Percentiles rank a stretch among this genome's conserved stretches.
These are phyloP conservation scores for Apophysomyces ossiformis DNA, from an alignment of 371 early-diverging fungal species.

Conservation along the genomic window DNA sequence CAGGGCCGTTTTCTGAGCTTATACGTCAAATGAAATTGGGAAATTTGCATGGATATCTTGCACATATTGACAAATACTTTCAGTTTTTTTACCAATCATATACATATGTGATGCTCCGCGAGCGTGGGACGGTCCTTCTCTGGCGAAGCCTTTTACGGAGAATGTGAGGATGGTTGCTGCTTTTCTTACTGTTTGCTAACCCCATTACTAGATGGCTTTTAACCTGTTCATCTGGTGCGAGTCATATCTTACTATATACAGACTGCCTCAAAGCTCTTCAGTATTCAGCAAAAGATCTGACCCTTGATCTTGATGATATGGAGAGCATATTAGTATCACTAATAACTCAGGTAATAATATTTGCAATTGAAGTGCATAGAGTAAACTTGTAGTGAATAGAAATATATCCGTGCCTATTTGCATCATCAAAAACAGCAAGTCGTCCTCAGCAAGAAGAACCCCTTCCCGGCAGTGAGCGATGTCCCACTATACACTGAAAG, in stretches of 20 bases:
- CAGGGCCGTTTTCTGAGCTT: slow-evolving; percentile 24
- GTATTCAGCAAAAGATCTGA: slow-evolving; percentile 22
- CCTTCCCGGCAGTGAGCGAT: slow-evolving; percentile 69
- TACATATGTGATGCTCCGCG: slow-evolving; percentile 39
- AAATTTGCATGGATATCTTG: slow-evolving; percentile 32
- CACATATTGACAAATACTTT: slow-evolving; percentile 35
- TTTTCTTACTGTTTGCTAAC: not conserved
- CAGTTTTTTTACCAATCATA: slow-evolving; percentile 31
- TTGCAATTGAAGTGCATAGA: too few relatives aligned
- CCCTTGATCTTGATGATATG: slow-evolving; percentile 32
- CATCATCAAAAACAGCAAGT: slow-evolving; percentile 78
- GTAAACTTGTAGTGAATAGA: slow-evolving; percentile 36
- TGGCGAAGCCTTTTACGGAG: slow-evolving; percentile 48
- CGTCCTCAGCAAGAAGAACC: slow-evolving; percentile 76
- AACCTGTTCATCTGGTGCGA: not conserved
- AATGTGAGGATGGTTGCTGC: slow-evolving; percentile 26
- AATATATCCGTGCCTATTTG: slow-evolving; percentile 86
- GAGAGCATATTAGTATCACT: slow-evolving; percentile 49
- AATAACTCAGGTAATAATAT: slow-evolving; percentile 44
- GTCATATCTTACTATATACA: slow-evolving; percentile 17
- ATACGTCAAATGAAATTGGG: slow-evolving; percentile 33
- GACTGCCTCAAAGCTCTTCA: slow-evolving; percentile 33
- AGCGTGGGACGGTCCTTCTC: slow-evolving; percentile 40
- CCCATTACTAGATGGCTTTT: not conserved
- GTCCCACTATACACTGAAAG: slow-evolving; percentile 21